Base-by-base conservation (phyloP, 2,329 filamentous ascomycete genomes). In the Coniochaeta hoffmannii region DNA sequence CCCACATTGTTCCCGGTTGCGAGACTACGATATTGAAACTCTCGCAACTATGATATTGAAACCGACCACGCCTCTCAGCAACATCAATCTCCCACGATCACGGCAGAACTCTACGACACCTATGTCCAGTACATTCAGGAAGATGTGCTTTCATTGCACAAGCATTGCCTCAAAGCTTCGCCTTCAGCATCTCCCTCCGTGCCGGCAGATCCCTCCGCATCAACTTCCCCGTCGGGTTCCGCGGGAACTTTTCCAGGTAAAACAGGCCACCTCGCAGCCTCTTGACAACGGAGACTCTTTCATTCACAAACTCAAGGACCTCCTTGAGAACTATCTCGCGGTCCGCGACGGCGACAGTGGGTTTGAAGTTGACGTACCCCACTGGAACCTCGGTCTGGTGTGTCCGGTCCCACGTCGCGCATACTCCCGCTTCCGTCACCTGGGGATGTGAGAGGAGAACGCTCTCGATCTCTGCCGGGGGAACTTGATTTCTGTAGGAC, bases 391-490 rank as follows among this genome's bases (percentile, higher is more conserved):
- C 68, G 4, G 49, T 32, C 9, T 57, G 65, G 34, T 53, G 59
- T 50, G 11, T 61, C 55, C 56, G 65, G 57, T 61, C 63, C 58
- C 30, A 65, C 52, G 31, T 17, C 0, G 63, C 67, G 53, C 67
- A 69, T 3, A 71, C 68, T 0, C 64, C 67, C 8, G 64, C 65
- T 32, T 69, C 67, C 1, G 17, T 52, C 9, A 69, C 66, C 2
- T 53, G 19, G 2, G 61, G 58, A 58, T 69, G 66, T 2, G 62
- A 56, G 12, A 63, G 55, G 4, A 69, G 58, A 9, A 67, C 59
- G 1, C 60, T 59, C 49, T 70, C 68, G n/a, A 70, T 58, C 55
- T 70, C 68, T 1, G 64, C 63, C 0, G 68, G 68, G 2, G 67
- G 60, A 6, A 70, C 66, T 57, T 68, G 66, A 12, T 34, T 34